Base-by-base conservation (phyloP, 1,284 basidiomycete species). In the Moniliophthora roreri region DNA sequence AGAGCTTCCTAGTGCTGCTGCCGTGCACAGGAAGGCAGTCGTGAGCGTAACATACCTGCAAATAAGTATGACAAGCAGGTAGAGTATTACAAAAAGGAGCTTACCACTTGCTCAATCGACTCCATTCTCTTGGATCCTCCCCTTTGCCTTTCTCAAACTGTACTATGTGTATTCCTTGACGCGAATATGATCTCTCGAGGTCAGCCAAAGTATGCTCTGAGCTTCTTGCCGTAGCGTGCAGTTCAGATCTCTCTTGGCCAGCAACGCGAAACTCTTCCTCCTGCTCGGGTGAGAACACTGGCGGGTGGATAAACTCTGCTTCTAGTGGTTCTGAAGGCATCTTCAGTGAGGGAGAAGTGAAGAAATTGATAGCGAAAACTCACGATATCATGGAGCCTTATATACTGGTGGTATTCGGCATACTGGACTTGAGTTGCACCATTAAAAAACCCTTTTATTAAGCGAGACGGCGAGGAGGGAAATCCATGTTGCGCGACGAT, bases 61-160 rank as follows among this genome's bases (percentile, higher is more conserved):
- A 52, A 28, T n/a, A 18, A 20, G 52, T 18, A 15, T 4, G 20
- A 8, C n/a, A 4, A 20, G 1, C 15, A 11, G 7, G 16, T 39
- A 11, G n/a, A 7, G 23, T 4, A n/a, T 20, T 8, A 48, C 20
- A 23, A n/a, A 48, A 46, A 54, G 13, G 21, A 39, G 26, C 15
- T 37, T 38, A 3, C 71, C 72, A 73, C 62, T 74, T 73, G 42
- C 60, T 65, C 3, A 45, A 52, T 5, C 57, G 58, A 23, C 59
- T 51, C 69, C 70, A 72, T 45, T 73, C 72, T 51, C 69, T 55
- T 2, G 71, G 72, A 56, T 73, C 68, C 50, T 74, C 72, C 10
- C 69, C 64, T 4, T 54, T 55, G 2, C 71, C 71, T 23, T 64
- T 62, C 41, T 69, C 69, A 48, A 74, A 74, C 2, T 50, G 52